These are phyloP conservation scores for Kondoa subrosea DNA, from an alignment of 768 basidiomycete genomes.

Conservation along the genomic window DNA sequence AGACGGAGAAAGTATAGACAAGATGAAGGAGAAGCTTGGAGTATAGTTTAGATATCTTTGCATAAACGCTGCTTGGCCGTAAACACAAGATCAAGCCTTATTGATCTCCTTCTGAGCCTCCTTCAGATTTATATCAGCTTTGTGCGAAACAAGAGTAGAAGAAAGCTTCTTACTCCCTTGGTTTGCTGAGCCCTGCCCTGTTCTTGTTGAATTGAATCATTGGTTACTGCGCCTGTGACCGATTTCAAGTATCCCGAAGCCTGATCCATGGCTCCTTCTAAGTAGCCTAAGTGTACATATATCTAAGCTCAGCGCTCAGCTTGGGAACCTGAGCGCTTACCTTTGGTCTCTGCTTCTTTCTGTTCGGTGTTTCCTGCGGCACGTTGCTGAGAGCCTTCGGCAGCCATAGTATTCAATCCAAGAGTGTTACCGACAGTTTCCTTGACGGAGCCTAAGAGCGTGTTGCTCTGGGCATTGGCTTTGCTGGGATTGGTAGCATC, in stretches of 20 bases:
- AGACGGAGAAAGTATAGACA: conserved; percentile 20
- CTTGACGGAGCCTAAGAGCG: neutral
- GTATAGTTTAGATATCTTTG: conserved; percentile 12
- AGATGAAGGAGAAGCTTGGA: conserved; percentile 24
- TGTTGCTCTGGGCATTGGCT: neutral
- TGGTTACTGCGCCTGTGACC: neutral
- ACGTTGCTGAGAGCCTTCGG: neutral
- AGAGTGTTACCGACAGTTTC: neutral
- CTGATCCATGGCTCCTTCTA: neutral
- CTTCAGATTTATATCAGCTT: no score
- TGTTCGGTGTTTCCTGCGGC: neutral
- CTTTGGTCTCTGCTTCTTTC: neutral
- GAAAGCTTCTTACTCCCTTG: no score
- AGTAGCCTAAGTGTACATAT: no score
- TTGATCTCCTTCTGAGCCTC: neutral
- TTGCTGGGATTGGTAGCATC: neutral
- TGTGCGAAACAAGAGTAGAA: no score
- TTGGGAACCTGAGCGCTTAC: no score
- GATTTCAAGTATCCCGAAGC: no score
- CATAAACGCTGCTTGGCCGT: no score
- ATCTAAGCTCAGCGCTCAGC: no score
- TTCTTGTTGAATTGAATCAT: neutral
- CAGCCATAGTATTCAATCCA: neutral
- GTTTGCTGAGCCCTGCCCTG: neutral
- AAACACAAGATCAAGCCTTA: neutral